phyloP scores from a whole-genome alignment of 805 yeast species.

The Teunomyces pallodes region DNA sequence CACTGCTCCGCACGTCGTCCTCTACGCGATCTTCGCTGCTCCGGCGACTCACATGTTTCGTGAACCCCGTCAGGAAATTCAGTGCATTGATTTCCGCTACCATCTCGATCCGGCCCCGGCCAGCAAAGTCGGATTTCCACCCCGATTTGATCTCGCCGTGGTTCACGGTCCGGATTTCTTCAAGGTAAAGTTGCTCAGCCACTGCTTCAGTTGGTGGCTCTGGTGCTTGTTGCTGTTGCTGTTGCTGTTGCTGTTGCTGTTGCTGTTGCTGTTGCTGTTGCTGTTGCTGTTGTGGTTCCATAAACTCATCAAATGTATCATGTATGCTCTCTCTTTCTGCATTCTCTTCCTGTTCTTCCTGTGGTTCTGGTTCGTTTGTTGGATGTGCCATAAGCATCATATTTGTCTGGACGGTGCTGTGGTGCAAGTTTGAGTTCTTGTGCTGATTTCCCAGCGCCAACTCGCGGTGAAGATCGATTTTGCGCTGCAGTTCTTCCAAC shows the following conservation, averaged over 20 bases:
- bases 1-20: slow-evolving; percentile 31
- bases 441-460: slow-evolving; percentile 3
- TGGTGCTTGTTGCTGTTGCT: too few relatives aligned
- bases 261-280: too few relatives aligned
- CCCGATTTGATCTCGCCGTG: slow-evolving; percentile 85
- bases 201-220: not conserved
- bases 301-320: not conserved
- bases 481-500: slow-evolving; percentile 38
- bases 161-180: slow-evolving; percentile 71
- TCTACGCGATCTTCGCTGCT: slow-evolving; percentile 36
- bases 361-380: not conserved
- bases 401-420: slow-evolving; percentile 28
- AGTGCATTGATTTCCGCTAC: slow-evolving; percentile 67
- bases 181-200: slow-evolving; percentile 45
- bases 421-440: slow-evolving; percentile 19
- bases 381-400: slow-evolving; percentile 12
- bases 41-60: slow-evolving; percentile 41
- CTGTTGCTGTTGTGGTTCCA: not conserved
- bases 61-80: slow-evolving; percentile 52
- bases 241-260: too few relatives aligned
- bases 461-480: slow-evolving; percentile 10
- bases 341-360: slow-evolving; percentile 38
- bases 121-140: slow-evolving; percentile 90
- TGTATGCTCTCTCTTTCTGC: slow-evolving; percentile 70
- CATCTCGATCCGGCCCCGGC: slow-evolving; percentile 75